These are phyloP conservation scores for Sclerotinia sclerotiorum DNA, from an alignment of 2,329 filamentous ascomycete species.

Conservation along the genomic window DNA sequence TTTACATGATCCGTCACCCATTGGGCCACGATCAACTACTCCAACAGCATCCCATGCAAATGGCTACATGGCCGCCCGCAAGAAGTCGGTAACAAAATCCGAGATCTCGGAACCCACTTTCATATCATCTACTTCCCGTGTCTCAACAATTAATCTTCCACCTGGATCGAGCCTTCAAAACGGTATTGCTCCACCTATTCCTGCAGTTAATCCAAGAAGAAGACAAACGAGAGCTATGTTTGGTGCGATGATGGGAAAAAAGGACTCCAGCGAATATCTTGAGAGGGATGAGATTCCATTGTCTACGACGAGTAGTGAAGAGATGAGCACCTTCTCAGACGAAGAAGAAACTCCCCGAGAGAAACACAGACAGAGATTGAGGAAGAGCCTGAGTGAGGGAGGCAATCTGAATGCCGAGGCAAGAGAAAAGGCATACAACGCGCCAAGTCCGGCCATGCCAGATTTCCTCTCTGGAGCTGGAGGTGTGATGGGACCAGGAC, in stretches of 20 bases:
- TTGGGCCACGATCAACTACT: slow-evolving; percentile 30
- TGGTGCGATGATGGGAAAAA: slow-evolving; percentile 33
- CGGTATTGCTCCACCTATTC: slow-evolving; percentile 38
- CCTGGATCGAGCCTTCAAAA: slow-evolving; percentile 37
- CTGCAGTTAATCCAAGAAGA: slow-evolving; percentile 39
- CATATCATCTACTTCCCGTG: slow-evolving; percentile 39
- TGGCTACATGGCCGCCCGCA: slow-evolving; percentile 29
- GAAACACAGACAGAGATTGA: slow-evolving; percentile 30
- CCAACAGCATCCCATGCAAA: slow-evolving; percentile 30
- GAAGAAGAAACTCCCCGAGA: slow-evolving; percentile 36
- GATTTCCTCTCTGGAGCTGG: slow-evolving; percentile 24
- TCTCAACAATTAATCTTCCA: slow-evolving; percentile 39
- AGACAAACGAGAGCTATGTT: slow-evolving; percentile 40
- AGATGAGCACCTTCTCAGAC: slow-evolving; percentile 41
- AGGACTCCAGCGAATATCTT: slow-evolving; percentile 28
- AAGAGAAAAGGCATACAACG: slow-evolving; percentile 31
- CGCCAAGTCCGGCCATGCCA: slow-evolving; percentile 38
- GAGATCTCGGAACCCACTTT: slow-evolving; percentile 41
- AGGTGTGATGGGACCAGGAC: too few relatives aligned
- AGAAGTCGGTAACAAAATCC: slow-evolving; percentile 39
- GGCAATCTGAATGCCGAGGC: slow-evolving; percentile 38
- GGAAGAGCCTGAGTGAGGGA: slow-evolving; percentile 40
- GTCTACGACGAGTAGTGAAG: slow-evolving; percentile 38
- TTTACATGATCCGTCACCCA: slow-evolving; percentile 32
- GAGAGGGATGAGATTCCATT: slow-evolving; percentile 32